phyloP scores from a whole-genome alignment of 1,139 yeast genomes.

The Hyphopichia wangnamkhiaoensis region DNA sequence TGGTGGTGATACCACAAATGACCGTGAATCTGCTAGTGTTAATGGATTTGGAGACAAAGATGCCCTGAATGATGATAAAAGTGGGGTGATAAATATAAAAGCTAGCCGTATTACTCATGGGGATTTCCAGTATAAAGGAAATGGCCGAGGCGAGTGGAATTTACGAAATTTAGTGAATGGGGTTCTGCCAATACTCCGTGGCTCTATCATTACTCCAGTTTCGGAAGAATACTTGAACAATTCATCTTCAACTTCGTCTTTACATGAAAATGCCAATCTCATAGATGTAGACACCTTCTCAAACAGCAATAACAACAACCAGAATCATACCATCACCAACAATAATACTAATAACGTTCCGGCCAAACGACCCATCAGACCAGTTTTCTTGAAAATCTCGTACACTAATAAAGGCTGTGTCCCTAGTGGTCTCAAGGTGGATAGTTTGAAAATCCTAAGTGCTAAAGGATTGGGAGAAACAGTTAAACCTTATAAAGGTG shows the following conservation, averaged over 20 bases:
- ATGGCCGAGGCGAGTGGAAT: constrained; percentile 70
- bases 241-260: constrained; percentile 3
- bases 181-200: constrained; percentile 68
- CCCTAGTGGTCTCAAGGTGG: constrained; percentile 76
- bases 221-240: constrained; percentile 10
- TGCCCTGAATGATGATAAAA: constrained; percentile 7
- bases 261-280: constrained; percentile 8
- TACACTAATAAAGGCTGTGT: constrained; percentile 69
- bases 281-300: constrained; percentile 7
- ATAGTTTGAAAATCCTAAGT: constrained; percentile 58
- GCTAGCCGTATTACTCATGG: constrained; percentile 69
- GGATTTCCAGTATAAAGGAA: constrained; percentile 57
- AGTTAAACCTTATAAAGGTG: constrained; percentile 88
- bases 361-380: constrained; percentile 33
- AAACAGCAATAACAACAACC: too few relatives aligned
- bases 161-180: constrained; percentile 65
- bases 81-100: constrained; percentile 35
- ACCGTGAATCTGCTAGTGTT: background rate
- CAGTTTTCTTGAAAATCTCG: constrained; percentile 52
- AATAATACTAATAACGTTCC: constrained; percentile 9
- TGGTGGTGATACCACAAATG: too few relatives aligned
- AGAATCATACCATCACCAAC: too few relatives aligned
- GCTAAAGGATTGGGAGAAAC: constrained; percentile 61
- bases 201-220: constrained; percentile 31
- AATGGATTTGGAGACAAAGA: constrained; percentile 11